These are phyloP conservation scores for Coemansia furcata DNA, from an alignment of 192 early-diverging fungal genomes.

Conservation along the genomic window DNA sequence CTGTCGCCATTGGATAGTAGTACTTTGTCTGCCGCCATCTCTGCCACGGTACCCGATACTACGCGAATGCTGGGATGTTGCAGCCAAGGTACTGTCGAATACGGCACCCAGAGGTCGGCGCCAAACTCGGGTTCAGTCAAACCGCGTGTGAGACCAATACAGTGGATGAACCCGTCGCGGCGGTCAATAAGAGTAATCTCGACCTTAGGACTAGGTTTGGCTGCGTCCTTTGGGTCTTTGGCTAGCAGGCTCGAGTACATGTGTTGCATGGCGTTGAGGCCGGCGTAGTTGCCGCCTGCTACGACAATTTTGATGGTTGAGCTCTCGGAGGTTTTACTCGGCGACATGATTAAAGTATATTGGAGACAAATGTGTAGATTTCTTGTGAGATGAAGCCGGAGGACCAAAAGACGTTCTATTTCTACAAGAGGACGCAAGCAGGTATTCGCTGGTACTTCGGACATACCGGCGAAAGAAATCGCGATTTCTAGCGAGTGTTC, in stretches of 20 bases:
- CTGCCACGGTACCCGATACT: slow-evolving; percentile 35
- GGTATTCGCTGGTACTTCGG: not conserved
- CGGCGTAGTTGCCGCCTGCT: slow-evolving; percentile 48
- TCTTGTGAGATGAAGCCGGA: not conserved
- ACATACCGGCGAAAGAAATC: not conserved
- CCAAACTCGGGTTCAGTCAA: slow-evolving; percentile 53
- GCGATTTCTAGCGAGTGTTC: not conserved
- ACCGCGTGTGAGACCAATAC: slow-evolving; percentile 52
- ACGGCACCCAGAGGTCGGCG: slow-evolving; percentile 54
- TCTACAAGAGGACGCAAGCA: slow-evolving; percentile 1
- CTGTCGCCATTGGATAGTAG: slow-evolving; percentile 20
- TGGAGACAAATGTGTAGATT: not conserved
- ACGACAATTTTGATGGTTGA: slow-evolving; percentile 21
- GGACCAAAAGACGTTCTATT: not conserved
- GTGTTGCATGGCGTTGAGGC: slow-evolving; percentile 28
- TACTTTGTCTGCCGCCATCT: slow-evolving; percentile 36
- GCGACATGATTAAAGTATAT: not conserved
- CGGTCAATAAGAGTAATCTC: slow-evolving; percentile 58
- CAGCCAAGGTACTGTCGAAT: slow-evolving; percentile 37
- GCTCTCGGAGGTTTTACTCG: not conserved
- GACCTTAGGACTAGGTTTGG: slow-evolving; percentile 1
- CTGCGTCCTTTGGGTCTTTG: not conserved
- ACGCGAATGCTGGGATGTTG: slow-evolving; percentile 40
- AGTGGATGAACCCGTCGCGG: slow-evolving; percentile 57
- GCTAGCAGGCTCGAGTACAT: slow-evolving; percentile 34